Evolutionary conservation across 192 early-diverging fungal species (phyloP), one percentile per base, ranked within the genome.

Genomic region (Gigaspora rosea): DNA sequence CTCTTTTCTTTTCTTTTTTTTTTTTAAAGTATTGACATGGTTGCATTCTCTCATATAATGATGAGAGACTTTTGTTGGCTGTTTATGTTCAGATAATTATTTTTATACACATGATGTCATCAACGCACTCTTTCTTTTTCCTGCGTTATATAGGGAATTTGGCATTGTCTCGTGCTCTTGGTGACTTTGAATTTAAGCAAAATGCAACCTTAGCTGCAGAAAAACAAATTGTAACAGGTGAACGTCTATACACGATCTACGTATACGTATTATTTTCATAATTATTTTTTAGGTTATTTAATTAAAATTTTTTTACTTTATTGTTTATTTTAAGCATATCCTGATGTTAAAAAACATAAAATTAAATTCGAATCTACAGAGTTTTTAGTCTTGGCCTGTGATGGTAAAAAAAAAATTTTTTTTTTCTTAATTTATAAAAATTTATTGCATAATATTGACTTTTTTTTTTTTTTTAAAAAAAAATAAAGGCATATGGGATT

Each of bases 151-250:
- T 27, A 93, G 92, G 93, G 22, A 98, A 97, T 82, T 86, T 99
- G 52, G 98, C 98, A 35, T 87, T 99, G 22, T 98, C 96, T 63
- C 92, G 98, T 58, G 98, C 98, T 2, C 87, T 99, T 75, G 98
- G 98, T 46, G 98, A 99, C 80, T 98, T 96, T 86, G 98, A 98
- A 85, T 99, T 99, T 85, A 99, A 99, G 87, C 88, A 92, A 81
- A 95, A 95, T 82, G 62, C 83, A 1, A 82, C 87, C 62, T 81
- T 98, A 35, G 82, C 91, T 36, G 80, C 91, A 76, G 95, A 98
- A 80, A 82, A 94, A 79, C 98, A 99, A 85, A 90, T 96, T 33
- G 98, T 99, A 32, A 99, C 97, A 33, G 84, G 88, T 85, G 27
- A 27, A 78, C 72, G 71, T 27, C n/a, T 35, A 0, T 20, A 15